These are phyloP conservation scores for Epichloe bromicola DNA, from an alignment of 2,329 filamentous ascomycete genomes.

Conservation along the genomic window DNA sequence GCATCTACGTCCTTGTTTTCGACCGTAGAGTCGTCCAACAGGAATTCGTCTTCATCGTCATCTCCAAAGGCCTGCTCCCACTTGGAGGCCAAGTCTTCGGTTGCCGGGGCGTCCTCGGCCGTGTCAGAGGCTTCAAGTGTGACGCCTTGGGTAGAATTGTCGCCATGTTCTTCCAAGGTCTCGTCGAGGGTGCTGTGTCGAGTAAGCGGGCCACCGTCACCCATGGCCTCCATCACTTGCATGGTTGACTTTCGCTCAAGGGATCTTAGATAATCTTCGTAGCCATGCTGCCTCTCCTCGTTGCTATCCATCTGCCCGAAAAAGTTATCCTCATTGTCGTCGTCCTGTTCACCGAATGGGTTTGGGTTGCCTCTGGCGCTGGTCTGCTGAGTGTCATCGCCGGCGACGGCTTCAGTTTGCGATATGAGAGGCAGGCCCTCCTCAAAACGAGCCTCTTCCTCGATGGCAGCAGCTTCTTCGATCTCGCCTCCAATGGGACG, in stretches of 20 bases:
- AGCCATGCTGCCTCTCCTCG: conserved; percentile 9
- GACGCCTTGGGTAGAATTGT: conserved; percentile 9
- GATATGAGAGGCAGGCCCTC: conserved; percentile 55
- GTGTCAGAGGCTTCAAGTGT: background rate
- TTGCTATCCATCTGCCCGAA: conserved; percentile 38
- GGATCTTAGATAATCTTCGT: conserved; percentile 12
- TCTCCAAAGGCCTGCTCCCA: conserved; percentile 75
- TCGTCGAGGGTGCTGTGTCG: conserved; percentile 21
- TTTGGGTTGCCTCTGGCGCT: conserved; percentile 12
- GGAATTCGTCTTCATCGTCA: conserved; percentile 55
- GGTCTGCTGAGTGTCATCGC: conserved; percentile 8
- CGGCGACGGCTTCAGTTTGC: conserved; percentile 10
- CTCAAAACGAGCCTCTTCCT: conserved; percentile 48
- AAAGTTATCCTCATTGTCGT: conserved; percentile 47
- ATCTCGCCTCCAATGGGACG: conserved; percentile 32
- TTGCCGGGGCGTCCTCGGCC: conserved; percentile 14
- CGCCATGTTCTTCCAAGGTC: conserved; percentile 15
- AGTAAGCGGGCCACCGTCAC: conserved; percentile 24
- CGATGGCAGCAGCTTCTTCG: conserved; percentile 26
- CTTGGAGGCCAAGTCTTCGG: conserved; percentile 60
- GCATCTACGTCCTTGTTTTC: conserved; percentile 41
- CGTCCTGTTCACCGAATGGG: conserved; percentile 31
- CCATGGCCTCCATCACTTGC: conserved; percentile 42
- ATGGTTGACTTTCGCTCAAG: conserved; percentile 59
- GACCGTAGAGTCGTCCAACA: conserved; percentile 42